Conservation (phyloP, 331 rosid species). For the Cydonia oblonga region DNA sequence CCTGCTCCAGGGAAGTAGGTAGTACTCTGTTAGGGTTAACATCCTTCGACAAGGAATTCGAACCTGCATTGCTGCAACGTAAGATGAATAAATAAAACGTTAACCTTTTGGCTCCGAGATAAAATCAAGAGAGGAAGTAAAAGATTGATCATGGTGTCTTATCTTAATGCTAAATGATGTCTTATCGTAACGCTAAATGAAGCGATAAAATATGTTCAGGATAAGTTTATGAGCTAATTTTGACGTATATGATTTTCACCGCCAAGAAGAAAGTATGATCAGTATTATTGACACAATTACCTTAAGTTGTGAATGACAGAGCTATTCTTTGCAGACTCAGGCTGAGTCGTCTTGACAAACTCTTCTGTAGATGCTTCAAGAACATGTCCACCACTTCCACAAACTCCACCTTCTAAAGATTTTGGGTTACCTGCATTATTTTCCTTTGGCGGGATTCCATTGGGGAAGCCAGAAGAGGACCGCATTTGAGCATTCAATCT, state of each 20-base stretch:
- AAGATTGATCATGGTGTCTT: background rate
- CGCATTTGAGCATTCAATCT: constrained; percentile 24
- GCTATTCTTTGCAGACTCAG: constrained; percentile 15
- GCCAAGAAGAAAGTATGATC: background rate
- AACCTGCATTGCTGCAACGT: constrained; percentile 37
- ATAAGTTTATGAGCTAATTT: background rate
- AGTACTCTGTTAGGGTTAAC: constrained; percentile 47
- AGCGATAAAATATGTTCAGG: background rate
- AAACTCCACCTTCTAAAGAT: constrained; percentile 19
- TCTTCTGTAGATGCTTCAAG: constrained; percentile 8
- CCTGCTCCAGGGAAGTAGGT: constrained; percentile 48
- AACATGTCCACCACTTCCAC: constrained; percentile 11
- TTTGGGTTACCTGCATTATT: constrained; percentile 12
- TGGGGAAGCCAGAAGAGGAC: constrained; percentile 21
- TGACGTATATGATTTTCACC: background rate
- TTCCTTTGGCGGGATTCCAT: constrained; percentile 15
- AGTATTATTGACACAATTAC: constrained; percentile 21
- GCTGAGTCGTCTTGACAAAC: constrained; percentile 11
- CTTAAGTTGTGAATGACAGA: constrained; percentile 33
- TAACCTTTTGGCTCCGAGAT: background rate
- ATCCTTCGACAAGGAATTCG: constrained; percentile 39
- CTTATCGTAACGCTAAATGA: background rate
- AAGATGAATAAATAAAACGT: background rate
- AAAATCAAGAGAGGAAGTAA: background rate
- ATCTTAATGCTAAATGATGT: background rate